phyloP scores from a whole-genome alignment of 305 asterid genomes.

The Solanum hybrid region DNA sequence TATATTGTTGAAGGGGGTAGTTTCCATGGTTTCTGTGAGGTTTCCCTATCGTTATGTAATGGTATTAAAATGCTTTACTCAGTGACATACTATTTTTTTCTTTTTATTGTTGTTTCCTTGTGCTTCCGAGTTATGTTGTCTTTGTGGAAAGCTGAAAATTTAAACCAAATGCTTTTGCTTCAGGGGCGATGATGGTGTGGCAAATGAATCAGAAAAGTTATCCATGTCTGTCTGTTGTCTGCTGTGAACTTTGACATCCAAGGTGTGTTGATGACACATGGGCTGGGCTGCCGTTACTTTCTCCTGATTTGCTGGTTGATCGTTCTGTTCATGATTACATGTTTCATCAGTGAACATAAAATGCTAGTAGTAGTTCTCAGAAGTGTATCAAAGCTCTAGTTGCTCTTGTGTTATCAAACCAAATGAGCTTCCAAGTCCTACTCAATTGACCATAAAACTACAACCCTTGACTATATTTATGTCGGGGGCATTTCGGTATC shows the following conservation, averaged over 20 bases:
- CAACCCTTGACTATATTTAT: not conserved
- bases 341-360: not conserved
- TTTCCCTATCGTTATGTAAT: not conserved
- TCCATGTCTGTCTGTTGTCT: not conserved
- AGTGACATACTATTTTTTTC: not conserved
- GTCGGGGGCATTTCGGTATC: not conserved
- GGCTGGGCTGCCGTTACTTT: not conserved
- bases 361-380: not conserved
- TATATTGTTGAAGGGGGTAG: not conserved
- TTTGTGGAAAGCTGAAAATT: not conserved
- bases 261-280: not conserved
- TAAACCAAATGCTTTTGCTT: not conserved
- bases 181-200: not conserved
- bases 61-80: not conserved
- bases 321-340: not conserved
- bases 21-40: not conserved
- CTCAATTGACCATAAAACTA: not conserved
- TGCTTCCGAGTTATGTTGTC: not conserved
- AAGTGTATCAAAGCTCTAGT: not conserved
- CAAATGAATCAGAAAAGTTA: not conserved
- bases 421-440: not conserved
- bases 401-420: not conserved
- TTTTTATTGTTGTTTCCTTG: not conserved
- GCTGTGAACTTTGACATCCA: not conserved
- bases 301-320: not conserved